Base-by-base conservation (phyloP, 306 rosid species). In the Inga oerstediana region DNA sequence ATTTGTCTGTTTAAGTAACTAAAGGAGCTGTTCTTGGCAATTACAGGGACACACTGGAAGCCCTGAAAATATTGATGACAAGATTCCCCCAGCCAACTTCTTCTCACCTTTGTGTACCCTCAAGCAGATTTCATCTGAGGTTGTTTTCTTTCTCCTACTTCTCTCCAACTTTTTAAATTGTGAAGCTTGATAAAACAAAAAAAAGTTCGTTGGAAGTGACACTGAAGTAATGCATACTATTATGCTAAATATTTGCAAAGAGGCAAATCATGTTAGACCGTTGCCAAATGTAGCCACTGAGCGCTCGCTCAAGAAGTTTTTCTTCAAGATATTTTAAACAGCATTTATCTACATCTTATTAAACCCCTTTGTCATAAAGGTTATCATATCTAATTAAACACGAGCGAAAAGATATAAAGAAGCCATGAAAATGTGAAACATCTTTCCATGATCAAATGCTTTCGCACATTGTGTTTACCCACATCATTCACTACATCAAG, bases 101-200 rank as follows among this genome's bases (percentile, higher is more conserved):
- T 75, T 34, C 51, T 49, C 84, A 4, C 90, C 91, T 2, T 4
- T 86, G 64, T 86, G 88, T 71, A 88, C 85, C 16, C 85, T 88
- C 20, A 88, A 88, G 78, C 59, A 51, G 20, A 77, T 90, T 51
- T 48, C 78, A 48, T 70, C 64, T 17, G 88, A 84, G 91, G 90
- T 87, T 4, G 22, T 8, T 39, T 77, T 4, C 48, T 2, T 27
- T 8, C 32, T 24, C 51, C 35, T 1, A 39, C 8, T 19, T 20
- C n/a, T 62, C 43, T 62, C n/a, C 5, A 20, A 44, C 24, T n/a
- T n/a, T 4, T 24, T 24, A 61, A 10, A 10, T 24, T 24, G 27
- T 22, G 65, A 22, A n/a, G 32, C 15, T 20, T 10, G 27, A 59
- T 62, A 13, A 24, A 24, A 24, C 27, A 17, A 16, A 4, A 46